Base-by-base conservation (phyloP, 139 green algal species). In the Micromonas commoda region DNA sequence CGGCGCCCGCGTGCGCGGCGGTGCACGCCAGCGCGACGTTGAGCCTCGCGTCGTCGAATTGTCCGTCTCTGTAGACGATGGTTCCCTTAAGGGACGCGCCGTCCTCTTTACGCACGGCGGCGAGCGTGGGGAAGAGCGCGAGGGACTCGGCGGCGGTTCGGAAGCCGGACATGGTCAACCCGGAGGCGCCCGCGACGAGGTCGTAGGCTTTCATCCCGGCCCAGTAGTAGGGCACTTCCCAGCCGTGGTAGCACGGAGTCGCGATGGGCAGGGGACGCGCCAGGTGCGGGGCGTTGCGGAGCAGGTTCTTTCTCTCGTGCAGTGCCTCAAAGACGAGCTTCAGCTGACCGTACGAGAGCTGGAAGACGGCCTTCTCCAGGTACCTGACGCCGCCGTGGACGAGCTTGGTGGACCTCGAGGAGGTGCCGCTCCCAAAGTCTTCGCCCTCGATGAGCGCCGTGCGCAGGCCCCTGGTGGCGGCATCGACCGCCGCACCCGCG, bases 191-290 rank as follows among this genome's bases (percentile, higher is more conserved):
- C 3, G 94, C 94, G 21, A 99, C 81, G 23, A 96, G 33, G 80
- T 98, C 94, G 77, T 98, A 98, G n/a, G 86, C 86, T 84, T 92
- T 88, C 26, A 88, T 71, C 5, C 83, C 83, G 3, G 86, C 81
- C 93, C 92, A 99, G 82, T 95, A 98, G 84, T 97, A 99, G 4
- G 95, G 94, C 67, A 97, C 85, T 89, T 99, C 95, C 91, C 89
- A 97, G 92, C 91, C 97, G 63, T 90, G 84, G 89, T 98, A 99
- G 87, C 94, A 98, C n/a, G 95, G 95, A 89, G 88, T 97, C 87
- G 97, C 93, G 77, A 97, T 97, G 39, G 91, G 90, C 65, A 97
- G 83, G 4, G 87, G 71, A 6, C 61, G 61, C 1, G 84, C 84
- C 0, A 98, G 85, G 85, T 97, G 90, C 1, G 92, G 89, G 29